phyloP scores from a whole-genome alignment of 2,329 filamentous ascomycete species.

The Hypoxylon sp. region DNA sequence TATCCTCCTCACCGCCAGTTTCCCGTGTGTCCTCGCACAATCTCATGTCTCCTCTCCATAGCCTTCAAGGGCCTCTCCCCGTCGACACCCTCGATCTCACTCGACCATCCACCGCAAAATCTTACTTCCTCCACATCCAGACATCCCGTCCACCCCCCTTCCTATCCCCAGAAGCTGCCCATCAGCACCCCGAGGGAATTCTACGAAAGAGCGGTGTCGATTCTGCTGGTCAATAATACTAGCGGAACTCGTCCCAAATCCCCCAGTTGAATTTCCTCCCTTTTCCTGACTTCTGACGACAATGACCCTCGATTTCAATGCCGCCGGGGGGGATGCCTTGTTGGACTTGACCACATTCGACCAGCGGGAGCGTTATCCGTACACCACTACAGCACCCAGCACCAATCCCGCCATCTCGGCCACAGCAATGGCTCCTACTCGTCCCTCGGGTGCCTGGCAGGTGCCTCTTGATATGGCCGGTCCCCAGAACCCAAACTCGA shows the following conservation, averaged over 20 bases:
- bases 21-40: conserved; percentile 53
- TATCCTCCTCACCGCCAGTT: conserved; percentile 56
- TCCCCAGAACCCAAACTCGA: conserved; percentile 60
- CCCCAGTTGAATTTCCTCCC: conserved; percentile 55
- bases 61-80: conserved; percentile 51
- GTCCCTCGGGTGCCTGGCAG: conserved; percentile 63
- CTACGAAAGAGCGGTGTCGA: conserved; percentile 63
- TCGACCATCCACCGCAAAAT: conserved; percentile 52
- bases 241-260: conserved; percentile 59
- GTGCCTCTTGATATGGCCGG: conserved; percentile 68
- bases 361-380: conserved; percentile 69
- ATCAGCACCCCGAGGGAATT: conserved; percentile 48
- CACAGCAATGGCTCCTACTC: conserved; percentile 58
- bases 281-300: conserved; percentile 56
- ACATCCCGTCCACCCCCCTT: conserved; percentile 50
- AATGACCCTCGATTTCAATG: conserved; percentile 74
- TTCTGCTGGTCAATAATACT: conserved; percentile 63
- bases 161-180: conserved; percentile 47
- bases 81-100: conserved; percentile 54
- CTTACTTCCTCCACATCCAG: conserved; percentile 53
- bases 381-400: conserved; percentile 61
- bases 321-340: conserved; percentile 71
- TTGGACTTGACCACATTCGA: conserved; percentile 73
- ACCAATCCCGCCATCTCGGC: conserved; percentile 57
- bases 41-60: conserved; percentile 48